phyloP scores from a whole-genome alignment of 768 basidiomycete genomes.

The Tulasnella sp. region DNA sequence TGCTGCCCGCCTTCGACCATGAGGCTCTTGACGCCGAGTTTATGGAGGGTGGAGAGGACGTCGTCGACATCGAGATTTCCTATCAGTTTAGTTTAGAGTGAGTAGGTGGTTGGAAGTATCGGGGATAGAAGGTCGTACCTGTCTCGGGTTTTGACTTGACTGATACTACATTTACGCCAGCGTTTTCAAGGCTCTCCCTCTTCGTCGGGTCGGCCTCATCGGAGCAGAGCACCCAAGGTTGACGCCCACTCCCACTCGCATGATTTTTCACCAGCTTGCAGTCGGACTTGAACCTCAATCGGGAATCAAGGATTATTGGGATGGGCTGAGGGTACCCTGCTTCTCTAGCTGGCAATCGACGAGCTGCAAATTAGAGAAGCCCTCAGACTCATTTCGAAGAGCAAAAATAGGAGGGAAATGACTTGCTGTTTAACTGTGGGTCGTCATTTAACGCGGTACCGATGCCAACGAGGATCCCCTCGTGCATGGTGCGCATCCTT shows the following conservation, averaged over 20 bases:
- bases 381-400: not conserved
- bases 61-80: slow-evolving; percentile 46
- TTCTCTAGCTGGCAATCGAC: slow-evolving; percentile 48
- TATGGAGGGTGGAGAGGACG: slow-evolving; percentile 53
- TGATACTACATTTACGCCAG: slow-evolving; percentile 64
- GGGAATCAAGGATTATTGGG: slow-evolving; percentile 79
- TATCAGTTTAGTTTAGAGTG: slow-evolving; percentile 27
- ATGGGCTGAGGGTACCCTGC: slow-evolving; percentile 49
- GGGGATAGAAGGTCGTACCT: not conserved
- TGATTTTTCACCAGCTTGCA: slow-evolving; percentile 73
- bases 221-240: slow-evolving; percentile 67
- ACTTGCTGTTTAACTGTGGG: slow-evolving; percentile 87
- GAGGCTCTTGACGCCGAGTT: slow-evolving; percentile 60
- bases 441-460: slow-evolving; percentile 89
- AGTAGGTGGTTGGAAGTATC: not conserved
- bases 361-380: slow-evolving; percentile 42
- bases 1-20: slow-evolving; percentile 96
- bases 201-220: slow-evolving; percentile 39
- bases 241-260: slow-evolving; percentile 53
- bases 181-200: slow-evolving; percentile 47
- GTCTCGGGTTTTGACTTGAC: slow-evolving; percentile 41
- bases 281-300: slow-evolving; percentile 58
- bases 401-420: not conserved
- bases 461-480: slow-evolving; percentile 86
- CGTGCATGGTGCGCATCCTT: slow-evolving; percentile 90